Evolutionary conservation across 129 eudicot genomes (phyloP).

Genomic region (Pseudognaphalium luteoalbum): DNA sequence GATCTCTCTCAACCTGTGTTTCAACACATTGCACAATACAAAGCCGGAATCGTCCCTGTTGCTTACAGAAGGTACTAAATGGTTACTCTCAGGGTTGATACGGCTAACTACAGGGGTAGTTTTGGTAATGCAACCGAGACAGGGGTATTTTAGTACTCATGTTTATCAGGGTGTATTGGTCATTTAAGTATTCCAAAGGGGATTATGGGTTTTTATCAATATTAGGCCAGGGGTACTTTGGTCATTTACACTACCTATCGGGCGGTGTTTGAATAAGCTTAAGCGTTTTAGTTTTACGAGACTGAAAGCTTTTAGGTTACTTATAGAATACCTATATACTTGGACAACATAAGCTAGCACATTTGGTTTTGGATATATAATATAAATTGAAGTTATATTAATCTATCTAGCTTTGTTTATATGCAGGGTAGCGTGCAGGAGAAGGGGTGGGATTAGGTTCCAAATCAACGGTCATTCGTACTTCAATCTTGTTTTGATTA

Average conservation of each 20-base stretch:
- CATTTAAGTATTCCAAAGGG: neutral
- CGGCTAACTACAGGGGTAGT: neutral
- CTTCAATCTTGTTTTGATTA: slow-evolving; percentile 73
- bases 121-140: neutral
- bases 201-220: neutral
- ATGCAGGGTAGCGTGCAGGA: slow-evolving; percentile 79
- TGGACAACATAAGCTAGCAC: no score
- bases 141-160: slow-evolving; percentile 1
- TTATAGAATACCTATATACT: no score
- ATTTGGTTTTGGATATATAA: no score
- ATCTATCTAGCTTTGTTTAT: neutral
- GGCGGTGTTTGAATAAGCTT: neutral
- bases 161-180: neutral
- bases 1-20: slow-evolving; percentile 88
- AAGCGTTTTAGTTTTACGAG: neutral
- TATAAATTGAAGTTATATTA: no score
- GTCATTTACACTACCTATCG: neutral
- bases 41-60: slow-evolving; percentile 89
- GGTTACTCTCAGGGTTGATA: neutral
- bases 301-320: neutral
- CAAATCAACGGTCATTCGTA: slow-evolving; percentile 85
- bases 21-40: slow-evolving; percentile 81
- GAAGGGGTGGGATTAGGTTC: slow-evolving; percentile 89
- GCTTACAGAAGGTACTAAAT: slow-evolving; percentile 66
- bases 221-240: neutral